phyloP scores from a whole-genome alignment of 2,329 filamentous ascomycete species.

The Ophiostoma sp. region DNA sequence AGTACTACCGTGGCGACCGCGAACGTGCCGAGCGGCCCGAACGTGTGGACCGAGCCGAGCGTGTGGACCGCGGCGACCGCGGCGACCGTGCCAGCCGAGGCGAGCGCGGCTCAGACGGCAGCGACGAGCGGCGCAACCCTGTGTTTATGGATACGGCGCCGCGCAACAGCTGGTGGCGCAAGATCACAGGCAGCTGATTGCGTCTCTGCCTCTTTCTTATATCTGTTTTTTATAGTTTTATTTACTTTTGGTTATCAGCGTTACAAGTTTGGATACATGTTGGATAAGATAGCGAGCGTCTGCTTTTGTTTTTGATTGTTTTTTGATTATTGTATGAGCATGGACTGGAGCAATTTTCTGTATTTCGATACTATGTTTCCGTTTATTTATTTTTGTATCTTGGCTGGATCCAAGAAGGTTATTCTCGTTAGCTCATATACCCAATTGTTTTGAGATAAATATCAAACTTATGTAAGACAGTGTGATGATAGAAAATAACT shows the following conservation, averaged over 20 bases:
- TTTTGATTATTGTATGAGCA: slow-evolving; percentile 1
- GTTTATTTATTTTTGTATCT: background rate
- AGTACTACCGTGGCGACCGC: slow-evolving; percentile 14
- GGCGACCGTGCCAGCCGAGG: slow-evolving; percentile 27
- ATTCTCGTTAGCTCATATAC: background rate
- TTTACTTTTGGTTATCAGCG: slow-evolving; percentile 5
- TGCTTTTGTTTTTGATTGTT: background rate
- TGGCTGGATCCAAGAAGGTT: background rate
- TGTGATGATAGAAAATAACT: too few relatives aligned
- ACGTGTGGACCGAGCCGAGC: slow-evolving; percentile 10
- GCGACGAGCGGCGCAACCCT: slow-evolving; percentile 38
- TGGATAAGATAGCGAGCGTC: background rate
- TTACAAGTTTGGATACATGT: slow-evolving; percentile 7
- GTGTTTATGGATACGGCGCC: slow-evolving; percentile 44
- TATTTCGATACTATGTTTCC: slow-evolving; percentile 8
- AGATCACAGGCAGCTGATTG: slow-evolving; percentile 38
- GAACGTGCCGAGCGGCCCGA: slow-evolving; percentile 14
- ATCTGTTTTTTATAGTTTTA: background rate
- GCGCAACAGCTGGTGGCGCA: slow-evolving; percentile 56
- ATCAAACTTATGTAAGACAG: too few relatives aligned
- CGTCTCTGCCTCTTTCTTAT: background rate
- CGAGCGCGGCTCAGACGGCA: slow-evolving; percentile 34
- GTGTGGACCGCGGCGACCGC: slow-evolving; percentile 26
- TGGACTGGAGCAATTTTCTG: slow-evolving; percentile 10
- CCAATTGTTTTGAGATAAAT: background rate